Evolutionary conservation across 192 early-diverging fungal genomes (phyloP), one percentile per base, ranked within the genome.

Genomic region (Rhizoclosmatium globosum): DNA sequence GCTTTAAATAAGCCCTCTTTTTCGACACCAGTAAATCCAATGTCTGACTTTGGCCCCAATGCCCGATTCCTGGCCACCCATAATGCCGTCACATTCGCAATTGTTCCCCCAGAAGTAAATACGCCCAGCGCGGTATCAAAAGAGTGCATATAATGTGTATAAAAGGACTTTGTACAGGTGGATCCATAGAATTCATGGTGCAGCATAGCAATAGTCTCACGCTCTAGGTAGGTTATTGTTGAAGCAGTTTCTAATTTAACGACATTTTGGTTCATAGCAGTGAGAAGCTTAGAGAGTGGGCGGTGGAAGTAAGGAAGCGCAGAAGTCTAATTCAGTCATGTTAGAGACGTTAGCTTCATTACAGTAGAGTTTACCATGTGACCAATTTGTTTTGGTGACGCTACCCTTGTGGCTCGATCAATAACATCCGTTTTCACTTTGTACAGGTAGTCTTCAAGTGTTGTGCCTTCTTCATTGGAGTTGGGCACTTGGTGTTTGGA

Each of bases 31-130:
- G 59, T 50, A 50, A 87, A 85, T 42, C 68, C 81, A 39, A 23
- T n/a, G 17, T 64, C 81, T 4, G 76, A 15, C 15, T 81, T 53
- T 2, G 84, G 70, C 3, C 70, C 56, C 9, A 90, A 64, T 3
- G 85, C 87, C 44, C 73, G 76, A 64, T 90, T 90, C 69, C 89
- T 64, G 57, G 89, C 89, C 23, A 80, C 81, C 89, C 89, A 90
- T 83, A 90, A 86, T 38, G 87, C 89, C 4, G 89, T 90, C 57
- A 90, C 80, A 68, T 90, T 90, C 41, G 89, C 89, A 60, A 90
- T 81, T 1, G 89, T 90, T 6, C 89, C 89, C 13, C 89, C 89
- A 9, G 85, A 86, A 41, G 80, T 79, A 60, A 87, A 83, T 3
- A 89, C 83, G 21, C 85, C 85, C 41, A 89, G 79, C 7, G 82